Evolutionary conservation across 1,139 yeast species (phyloP).

Genomic region (Kurtzmaniella quercitrusa): DNA sequence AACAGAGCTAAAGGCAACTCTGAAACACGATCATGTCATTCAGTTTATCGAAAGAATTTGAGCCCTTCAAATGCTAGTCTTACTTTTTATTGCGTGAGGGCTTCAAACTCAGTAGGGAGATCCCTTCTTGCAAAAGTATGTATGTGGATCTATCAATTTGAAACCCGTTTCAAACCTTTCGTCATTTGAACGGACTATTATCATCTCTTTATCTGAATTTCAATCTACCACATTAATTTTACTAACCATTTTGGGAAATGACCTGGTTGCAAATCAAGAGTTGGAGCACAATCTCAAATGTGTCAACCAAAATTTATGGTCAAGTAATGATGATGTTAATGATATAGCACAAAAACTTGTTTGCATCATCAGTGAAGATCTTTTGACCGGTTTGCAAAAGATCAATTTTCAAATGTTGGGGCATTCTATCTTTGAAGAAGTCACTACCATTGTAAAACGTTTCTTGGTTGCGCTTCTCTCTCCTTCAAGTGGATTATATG

Average conservation of each 20-base stretch:
- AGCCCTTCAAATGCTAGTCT: constrained; percentile 1
- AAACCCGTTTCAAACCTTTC: no score
- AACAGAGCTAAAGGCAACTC: neutral
- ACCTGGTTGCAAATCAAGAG: neutral
- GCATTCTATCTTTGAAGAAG: neutral
- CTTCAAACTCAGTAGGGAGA: neutral
- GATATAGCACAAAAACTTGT: neutral
- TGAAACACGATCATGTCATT: neutral
- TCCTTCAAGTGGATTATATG: neutral
- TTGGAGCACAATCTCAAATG: neutral
- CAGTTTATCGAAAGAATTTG: neutral
- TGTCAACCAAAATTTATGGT: neutral
- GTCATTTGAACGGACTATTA: no score
- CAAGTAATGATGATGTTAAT: neutral
- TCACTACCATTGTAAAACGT: neutral
- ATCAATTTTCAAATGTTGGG: neutral
- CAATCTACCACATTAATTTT: neutral
- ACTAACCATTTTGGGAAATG: neutral
- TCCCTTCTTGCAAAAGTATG: constrained; percentile 1
- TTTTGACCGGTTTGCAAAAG: neutral
- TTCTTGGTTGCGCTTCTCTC: neutral
- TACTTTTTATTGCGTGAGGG: constrained; percentile 4
- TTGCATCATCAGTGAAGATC: neutral
- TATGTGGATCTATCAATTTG: no score
- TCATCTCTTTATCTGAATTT: no score